phyloP scores from a whole-genome alignment of 2,329 filamentous ascomycete species.

The Clonostachys chloroleuca region DNA sequence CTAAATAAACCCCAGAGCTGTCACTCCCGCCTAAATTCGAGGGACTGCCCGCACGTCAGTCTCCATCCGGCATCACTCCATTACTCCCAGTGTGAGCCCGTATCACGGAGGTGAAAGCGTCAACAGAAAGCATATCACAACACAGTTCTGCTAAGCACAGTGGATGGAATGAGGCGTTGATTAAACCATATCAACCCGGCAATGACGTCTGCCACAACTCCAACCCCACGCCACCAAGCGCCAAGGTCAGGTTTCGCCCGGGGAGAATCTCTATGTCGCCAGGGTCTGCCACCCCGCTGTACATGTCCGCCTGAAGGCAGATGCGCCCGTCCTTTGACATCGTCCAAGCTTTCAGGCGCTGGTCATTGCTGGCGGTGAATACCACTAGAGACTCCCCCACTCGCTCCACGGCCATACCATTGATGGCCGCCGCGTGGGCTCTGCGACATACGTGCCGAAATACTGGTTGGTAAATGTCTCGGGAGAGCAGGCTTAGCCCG shows the following conservation, averaged over 20 bases:
- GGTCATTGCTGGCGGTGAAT: constrained; percentile 54
- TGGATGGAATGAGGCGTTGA: too few relatives aligned
- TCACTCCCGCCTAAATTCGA: too few relatives aligned
- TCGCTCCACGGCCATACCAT: constrained; percentile 35
- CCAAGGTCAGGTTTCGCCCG: constrained; percentile 12
- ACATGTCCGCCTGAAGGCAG: constrained; percentile 38
- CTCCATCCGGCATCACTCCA: too few relatives aligned
- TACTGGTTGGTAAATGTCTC: constrained; percentile 3
- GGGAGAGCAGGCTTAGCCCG: constrained; percentile 40
- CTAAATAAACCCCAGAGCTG: too few relatives aligned
- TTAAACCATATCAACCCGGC: too few relatives aligned
- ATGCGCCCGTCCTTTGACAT: constrained; percentile 15
- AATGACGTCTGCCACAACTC: constrained; percentile 29
- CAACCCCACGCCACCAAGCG: constrained; percentile 41
- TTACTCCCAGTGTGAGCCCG: too few relatives aligned
- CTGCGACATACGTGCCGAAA: constrained; percentile 14
- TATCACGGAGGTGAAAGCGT: too few relatives aligned
- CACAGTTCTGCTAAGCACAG: too few relatives aligned
- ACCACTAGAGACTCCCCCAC: constrained; percentile 16
- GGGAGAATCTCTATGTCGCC: constrained; percentile 42
- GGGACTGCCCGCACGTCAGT: too few relatives aligned
- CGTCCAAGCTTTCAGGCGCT: constrained; percentile 53
- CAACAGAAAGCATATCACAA: too few relatives aligned
- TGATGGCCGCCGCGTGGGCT: constrained; percentile 71
- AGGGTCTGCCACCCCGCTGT: constrained; percentile 57